Percentiles rank a stretch among this genome's conserved stretches.
Conservation (phyloP, 2,329 filamentous ascomycete genomes). For the Beauveria medogensis region DNA sequence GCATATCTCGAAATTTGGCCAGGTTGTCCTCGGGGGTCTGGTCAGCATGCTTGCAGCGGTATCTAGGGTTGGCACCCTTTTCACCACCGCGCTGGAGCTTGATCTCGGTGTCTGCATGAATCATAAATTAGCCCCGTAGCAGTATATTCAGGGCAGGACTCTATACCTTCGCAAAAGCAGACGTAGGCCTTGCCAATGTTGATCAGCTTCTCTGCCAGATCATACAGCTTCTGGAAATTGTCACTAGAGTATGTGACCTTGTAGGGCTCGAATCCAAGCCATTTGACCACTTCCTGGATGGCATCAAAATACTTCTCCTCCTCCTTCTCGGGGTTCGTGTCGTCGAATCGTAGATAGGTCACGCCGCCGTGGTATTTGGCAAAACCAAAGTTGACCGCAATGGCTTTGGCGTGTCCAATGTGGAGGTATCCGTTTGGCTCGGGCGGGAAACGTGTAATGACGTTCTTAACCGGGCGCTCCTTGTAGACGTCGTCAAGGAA, state of each 20-base stretch:
- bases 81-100: slow-evolving; percentile 81
- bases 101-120: slow-evolving; percentile 57
- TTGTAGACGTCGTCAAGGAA: slow-evolving; percentile 68
- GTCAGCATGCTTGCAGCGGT: slow-evolving; percentile 71
- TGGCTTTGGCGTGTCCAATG: slow-evolving; percentile 91
- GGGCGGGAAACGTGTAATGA: slow-evolving; percentile 69
- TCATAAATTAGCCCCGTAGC: background rate
- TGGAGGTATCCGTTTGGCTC: slow-evolving; percentile 93
- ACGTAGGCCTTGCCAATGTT: slow-evolving; percentile 66
- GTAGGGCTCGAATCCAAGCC: slow-evolving; percentile 54
- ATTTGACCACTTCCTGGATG: slow-evolving; percentile 81
- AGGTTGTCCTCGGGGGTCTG: slow-evolving; percentile 70
- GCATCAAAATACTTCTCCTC: slow-evolving; percentile 82
- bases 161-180: slow-evolving; percentile 62
- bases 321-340: slow-evolving; percentile 91
- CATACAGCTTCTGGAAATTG: slow-evolving; percentile 81
- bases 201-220: slow-evolving; percentile 80
- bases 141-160: too few relatives aligned
- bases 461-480: slow-evolving; percentile 52
- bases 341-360: slow-evolving; percentile 59
- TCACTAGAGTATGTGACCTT: slow-evolving; percentile 80
- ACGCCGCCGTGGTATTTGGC: slow-evolving; percentile 70
- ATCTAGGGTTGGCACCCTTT: slow-evolving; percentile 56
- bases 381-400: slow-evolving; percentile 94
- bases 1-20: slow-evolving; percentile 79